These are phyloP conservation scores for Aspergillus tanneri DNA, from an alignment of 2,329 filamentous ascomycete genomes.

Conservation along the genomic window DNA sequence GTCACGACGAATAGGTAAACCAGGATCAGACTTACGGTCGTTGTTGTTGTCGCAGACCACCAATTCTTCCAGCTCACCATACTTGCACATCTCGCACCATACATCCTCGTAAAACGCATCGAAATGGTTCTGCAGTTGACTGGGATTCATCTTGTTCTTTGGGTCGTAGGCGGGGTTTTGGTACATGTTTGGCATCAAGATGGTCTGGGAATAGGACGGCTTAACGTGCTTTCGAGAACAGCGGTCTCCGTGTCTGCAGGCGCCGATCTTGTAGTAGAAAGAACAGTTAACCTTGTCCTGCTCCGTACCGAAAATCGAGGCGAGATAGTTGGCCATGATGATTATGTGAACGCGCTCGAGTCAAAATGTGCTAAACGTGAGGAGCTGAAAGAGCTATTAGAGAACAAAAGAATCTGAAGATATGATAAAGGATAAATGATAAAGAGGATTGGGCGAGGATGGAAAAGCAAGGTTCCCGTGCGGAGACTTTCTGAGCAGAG, in stretches of 20 bases:
- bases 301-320: conserved; percentile 98
- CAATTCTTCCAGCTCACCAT: conserved; percentile 93
- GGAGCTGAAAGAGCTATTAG: not conserved
- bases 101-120: conserved; percentile 99
- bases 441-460: not conserved
- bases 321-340: conserved; percentile 93
- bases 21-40: conserved; percentile 66
- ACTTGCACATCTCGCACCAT: conserved; percentile 99
- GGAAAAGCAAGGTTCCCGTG: not conserved
- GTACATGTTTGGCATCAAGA: conserved; percentile 97
- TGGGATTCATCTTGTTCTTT: conserved; percentile 94
- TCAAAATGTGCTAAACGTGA: not conserved
- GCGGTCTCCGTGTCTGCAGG: conserved; percentile 95
- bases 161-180: conserved; percentile 97
- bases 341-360: not conserved
- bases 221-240: conserved; percentile 99
- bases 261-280: conserved; percentile 99
- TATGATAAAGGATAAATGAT: not conserved
- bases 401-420: not conserved
- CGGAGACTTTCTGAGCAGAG: not conserved
- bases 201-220: conserved; percentile 94
- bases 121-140: conserved; percentile 98
- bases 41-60: conserved; percentile 99
- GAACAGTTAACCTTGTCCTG: conserved; percentile 99
- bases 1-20: not conserved